phyloP scores from a whole-genome alignment of 495 filamentous ascomycete genomes.

The Penicillium ochrochloron region DNA sequence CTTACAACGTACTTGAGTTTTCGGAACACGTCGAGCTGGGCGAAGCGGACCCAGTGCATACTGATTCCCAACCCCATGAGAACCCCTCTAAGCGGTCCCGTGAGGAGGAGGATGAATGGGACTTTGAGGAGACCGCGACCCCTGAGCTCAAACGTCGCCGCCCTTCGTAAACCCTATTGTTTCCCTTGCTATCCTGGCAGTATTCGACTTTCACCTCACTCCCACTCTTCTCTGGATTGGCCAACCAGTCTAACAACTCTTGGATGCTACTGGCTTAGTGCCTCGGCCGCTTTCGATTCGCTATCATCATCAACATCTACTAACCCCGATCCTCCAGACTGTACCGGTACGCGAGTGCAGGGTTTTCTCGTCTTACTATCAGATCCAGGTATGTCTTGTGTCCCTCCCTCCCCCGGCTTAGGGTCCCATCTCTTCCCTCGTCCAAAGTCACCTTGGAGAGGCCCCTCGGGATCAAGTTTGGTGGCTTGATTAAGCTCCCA shows the following conservation, averaged over 20 bases:
- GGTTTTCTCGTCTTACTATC: neutral
- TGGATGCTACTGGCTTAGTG: slow-evolving; percentile 13
- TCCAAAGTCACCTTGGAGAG: neutral
- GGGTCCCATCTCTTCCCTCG: neutral
- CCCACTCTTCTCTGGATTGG: slow-evolving; percentile 3
- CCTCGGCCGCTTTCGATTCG: slow-evolving; percentile 4
- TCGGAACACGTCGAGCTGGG: slow-evolving; percentile 29
- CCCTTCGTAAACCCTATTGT: slow-evolving; percentile 25
- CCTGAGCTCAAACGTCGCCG: slow-evolving; percentile 38
- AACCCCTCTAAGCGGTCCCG: slow-evolving; percentile 37
- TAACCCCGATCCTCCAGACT: slow-evolving; percentile 11
- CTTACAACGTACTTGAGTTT: slow-evolving; percentile 20
- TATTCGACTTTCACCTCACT: neutral
- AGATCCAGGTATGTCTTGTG: slow-evolving; percentile 28
- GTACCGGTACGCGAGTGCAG: slow-evolving; percentile 7
- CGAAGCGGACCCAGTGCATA: slow-evolving; percentile 25
- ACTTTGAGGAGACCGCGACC: slow-evolving; percentile 24
- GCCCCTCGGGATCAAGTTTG: neutral
- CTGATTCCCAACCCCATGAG: slow-evolving; percentile 26
- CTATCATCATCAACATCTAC: neutral
- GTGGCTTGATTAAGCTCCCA: neutral
- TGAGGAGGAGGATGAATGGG: slow-evolving; percentile 40
- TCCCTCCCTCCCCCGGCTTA: slow-evolving; percentile 5
- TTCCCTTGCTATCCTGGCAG: neutral
- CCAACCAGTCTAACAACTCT: neutral